Percentiles rank a stretch among this genome's conserved stretches.
Conservation (phyloP, 2,329 filamentous ascomycete species). For the Ophiostoma quercus region DNA sequence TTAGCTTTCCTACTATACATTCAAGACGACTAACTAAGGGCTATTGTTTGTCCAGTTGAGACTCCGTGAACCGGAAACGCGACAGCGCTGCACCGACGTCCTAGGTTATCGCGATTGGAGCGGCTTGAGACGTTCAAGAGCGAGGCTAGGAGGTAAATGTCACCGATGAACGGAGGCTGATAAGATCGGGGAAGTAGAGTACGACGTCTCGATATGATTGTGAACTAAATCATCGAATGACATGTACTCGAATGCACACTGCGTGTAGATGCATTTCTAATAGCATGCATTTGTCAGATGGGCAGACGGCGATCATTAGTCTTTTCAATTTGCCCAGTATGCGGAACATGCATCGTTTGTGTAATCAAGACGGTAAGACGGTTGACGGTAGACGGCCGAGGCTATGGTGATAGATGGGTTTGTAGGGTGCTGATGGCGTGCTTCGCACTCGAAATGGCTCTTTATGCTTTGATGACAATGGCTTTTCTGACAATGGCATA, state of each 20-base stretch:
- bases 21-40: not conserved
- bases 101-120: not conserved
- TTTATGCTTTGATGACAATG: not conserved
- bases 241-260: too few species aligned
- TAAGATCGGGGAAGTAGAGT: not conserved
- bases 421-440: not conserved
- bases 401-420: not conserved
- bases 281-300: not conserved
- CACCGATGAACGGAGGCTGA: not conserved
- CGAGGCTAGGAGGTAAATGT: not conserved
- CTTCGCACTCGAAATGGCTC: not conserved
- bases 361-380: not conserved
- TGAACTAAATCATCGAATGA: too few species aligned
- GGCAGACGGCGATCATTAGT: not conserved
- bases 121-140: not conserved
- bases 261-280: not conserved
- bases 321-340: not conserved
- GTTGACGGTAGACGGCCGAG: not conserved
- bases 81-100: not conserved
- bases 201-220: not conserved
- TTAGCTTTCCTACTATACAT: too few species aligned
- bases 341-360: not conserved
- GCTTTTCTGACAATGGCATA: not conserved
- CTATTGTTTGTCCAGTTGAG: not conserved
- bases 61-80: not conserved